Percentiles rank a stretch among this genome's conserved stretches.
Conservation (phyloP, 768 basidiomycete genomes). For the Termitomyces sp. region DNA sequence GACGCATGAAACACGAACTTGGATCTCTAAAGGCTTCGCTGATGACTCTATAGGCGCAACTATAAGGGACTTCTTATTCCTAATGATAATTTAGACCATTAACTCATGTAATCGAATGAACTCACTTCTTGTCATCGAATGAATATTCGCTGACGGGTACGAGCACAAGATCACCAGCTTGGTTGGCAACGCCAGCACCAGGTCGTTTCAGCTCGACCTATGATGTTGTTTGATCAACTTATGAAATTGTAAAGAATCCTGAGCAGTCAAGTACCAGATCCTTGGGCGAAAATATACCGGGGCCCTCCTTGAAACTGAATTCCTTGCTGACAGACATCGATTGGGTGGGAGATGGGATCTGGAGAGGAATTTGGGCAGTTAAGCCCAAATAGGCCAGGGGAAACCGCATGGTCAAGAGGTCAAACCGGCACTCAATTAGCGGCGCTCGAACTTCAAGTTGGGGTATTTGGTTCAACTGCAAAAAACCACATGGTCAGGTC, state of each 20-base stretch:
- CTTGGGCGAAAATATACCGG: slow-evolving; percentile 62
- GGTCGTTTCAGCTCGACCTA: slow-evolving; percentile 62
- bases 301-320: slow-evolving; percentile 55
- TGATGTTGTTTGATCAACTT: neutral
- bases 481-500: neutral
- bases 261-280: slow-evolving; percentile 37
- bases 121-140: slow-evolving; percentile 69
- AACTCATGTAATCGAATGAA: neutral
- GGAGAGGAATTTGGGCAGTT: slow-evolving; percentile 47
- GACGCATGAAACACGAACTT: slow-evolving; percentile 27
- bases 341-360: slow-evolving; percentile 15
- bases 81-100: slow-evolving; percentile 18
- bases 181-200: slow-evolving; percentile 59
- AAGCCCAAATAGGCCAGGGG: slow-evolving; percentile 49
- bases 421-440: neutral
- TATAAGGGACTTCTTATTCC: slow-evolving; percentile 66
- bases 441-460: neutral
- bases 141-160: slow-evolving; percentile 65
- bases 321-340: slow-evolving; percentile 23
- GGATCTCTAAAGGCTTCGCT: slow-evolving; percentile 45
- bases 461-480: neutral
- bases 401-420: slow-evolving; percentile 39
- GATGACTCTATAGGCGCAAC: slow-evolving; percentile 53
- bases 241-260: neutral
- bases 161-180: slow-evolving; percentile 61